Evolutionary conservation across 495 filamentous ascomycete species (phyloP).

Genomic region (Copromyces sp.): DNA sequence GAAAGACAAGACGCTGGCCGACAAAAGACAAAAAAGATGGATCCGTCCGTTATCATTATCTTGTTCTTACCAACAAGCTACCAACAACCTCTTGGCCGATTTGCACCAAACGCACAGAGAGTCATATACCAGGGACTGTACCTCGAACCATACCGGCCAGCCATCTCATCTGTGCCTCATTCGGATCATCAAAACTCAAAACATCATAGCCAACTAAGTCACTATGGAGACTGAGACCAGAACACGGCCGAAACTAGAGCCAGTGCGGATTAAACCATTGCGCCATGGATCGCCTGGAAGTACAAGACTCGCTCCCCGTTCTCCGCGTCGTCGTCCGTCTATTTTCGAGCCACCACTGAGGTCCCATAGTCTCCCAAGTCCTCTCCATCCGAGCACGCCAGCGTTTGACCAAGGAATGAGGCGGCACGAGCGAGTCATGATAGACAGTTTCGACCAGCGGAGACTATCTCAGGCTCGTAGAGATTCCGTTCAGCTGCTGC

Average conservation of each 20-base stretch:
- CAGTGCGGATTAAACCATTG: slow-evolving; percentile 25
- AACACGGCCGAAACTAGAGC: slow-evolving; percentile 27
- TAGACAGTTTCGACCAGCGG: slow-evolving; percentile 30
- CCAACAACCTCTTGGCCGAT: neutral
- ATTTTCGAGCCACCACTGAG: slow-evolving; percentile 19
- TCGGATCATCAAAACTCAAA: too few relatives aligned
- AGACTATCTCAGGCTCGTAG: slow-evolving; percentile 6
- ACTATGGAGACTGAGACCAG: slow-evolving; percentile 21
- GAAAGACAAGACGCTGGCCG: neutral
- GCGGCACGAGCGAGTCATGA: slow-evolving; percentile 29
- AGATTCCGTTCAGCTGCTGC: slow-evolving; percentile 11
- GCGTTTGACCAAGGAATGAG: slow-evolving; percentile 27
- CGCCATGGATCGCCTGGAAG: slow-evolving; percentile 6
- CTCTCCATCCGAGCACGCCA: slow-evolving; percentile 25
- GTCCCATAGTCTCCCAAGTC: slow-evolving; percentile 25
- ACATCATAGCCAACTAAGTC: neutral
- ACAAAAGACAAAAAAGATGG: neutral
- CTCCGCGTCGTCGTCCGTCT: slow-evolving; percentile 11
- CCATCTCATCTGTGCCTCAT: neutral
- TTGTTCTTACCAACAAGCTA: neutral
- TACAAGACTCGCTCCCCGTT: slow-evolving; percentile 9
- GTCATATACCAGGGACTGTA: neutral
- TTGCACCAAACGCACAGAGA: neutral
- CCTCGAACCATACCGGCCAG: neutral
- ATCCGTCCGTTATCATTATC: neutral